Base-by-base conservation (phyloP, 257 asterid genomes). In the Datura wrightii region DNA sequence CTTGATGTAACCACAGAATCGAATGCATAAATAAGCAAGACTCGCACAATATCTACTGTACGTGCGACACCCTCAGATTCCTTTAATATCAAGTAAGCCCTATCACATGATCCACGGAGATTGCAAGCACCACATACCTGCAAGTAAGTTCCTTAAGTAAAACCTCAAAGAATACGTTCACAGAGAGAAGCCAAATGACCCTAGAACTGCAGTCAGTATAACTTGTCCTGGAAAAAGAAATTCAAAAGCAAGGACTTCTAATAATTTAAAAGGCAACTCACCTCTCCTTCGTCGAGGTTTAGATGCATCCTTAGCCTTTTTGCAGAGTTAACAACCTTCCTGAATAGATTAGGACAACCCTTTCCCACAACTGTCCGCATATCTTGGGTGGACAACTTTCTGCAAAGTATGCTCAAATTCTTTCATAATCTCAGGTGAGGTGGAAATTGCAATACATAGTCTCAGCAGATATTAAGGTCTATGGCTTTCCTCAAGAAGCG, bases 71-170 rank as follows among this genome's bases (percentile, higher is more conserved):
- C 89, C 85, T 95, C 98, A n/a, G 90, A 80, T 52, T 90, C 96
- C 79, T 78, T 87, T 54, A 93, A 87, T 86, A 92, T 84, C 74
- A 89, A 81, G 85, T 93, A 90, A 52, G 99, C 97, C 89, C 95
- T 91, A 84, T 97, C 97, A 80, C 99, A 97, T 78, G 98, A 93
- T 48, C 93, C 96, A 79, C 97, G 97, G 52, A 95, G 93, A 83
- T 48, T 83, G 87, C 99, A 97, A 41, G 92, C 90, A 85, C 96
- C 54, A 78, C 99, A 97, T 78, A 92, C 98, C 99, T 97, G 91
- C 85, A 83, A 24, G 67, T 37, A 82, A 84, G 50, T 14, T 52
- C 62, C 72, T 58, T 42, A 63, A 0, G 36, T 66, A 79, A 76
- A 83, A 85, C n/a, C 50, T 56, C 52, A 67, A 53, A 67, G 62